Evolutionary conservation across 441 rosid genomes (phyloP).

Genomic region (Eutrema salsugineum): DNA sequence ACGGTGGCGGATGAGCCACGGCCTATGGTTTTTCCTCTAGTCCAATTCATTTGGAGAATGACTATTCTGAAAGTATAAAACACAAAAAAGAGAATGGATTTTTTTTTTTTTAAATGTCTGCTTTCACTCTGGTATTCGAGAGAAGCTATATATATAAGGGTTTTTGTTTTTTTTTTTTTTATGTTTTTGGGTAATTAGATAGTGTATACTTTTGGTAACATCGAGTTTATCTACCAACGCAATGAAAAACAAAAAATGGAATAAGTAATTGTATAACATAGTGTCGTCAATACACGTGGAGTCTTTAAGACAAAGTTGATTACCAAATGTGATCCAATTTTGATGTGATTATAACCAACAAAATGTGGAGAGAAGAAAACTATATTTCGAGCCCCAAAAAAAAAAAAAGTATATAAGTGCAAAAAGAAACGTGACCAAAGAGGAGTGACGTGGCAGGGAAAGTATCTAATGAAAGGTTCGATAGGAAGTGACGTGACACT

Average conservation of each 20-base stretch:
- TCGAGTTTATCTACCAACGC: slow-evolving; percentile 30
- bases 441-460: slow-evolving; percentile 27
- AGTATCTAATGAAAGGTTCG: slow-evolving; percentile 21
- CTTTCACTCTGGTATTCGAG: slow-evolving; percentile 3
- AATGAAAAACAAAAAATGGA: background rate
- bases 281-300: slow-evolving; percentile 20
- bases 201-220: slow-evolving; percentile 38
- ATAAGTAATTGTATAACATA: slow-evolving; percentile 12
- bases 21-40: slow-evolving; percentile 60
- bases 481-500: slow-evolving; percentile 33
- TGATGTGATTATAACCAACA: slow-evolving; percentile 12
- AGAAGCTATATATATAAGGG: slow-evolving; percentile 15
- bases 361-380: background rate
- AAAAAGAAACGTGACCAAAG: slow-evolving; percentile 28
- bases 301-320: slow-evolving; percentile 14
- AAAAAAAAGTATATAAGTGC: background rate
- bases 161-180: slow-evolving; percentile 1
- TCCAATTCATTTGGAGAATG: slow-evolving; percentile 63
- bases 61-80: background rate
- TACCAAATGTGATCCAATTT: slow-evolving; percentile 16
- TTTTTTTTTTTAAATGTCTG: slow-evolving; percentile 8
- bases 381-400: too few species aligned
- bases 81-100: background rate
- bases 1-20: slow-evolving; percentile 78
- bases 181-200: background rate